These are phyloP conservation scores for Colletotrichum noveboracense DNA, from an alignment of 2,329 filamentous ascomycete species.

Conservation along the genomic window DNA sequence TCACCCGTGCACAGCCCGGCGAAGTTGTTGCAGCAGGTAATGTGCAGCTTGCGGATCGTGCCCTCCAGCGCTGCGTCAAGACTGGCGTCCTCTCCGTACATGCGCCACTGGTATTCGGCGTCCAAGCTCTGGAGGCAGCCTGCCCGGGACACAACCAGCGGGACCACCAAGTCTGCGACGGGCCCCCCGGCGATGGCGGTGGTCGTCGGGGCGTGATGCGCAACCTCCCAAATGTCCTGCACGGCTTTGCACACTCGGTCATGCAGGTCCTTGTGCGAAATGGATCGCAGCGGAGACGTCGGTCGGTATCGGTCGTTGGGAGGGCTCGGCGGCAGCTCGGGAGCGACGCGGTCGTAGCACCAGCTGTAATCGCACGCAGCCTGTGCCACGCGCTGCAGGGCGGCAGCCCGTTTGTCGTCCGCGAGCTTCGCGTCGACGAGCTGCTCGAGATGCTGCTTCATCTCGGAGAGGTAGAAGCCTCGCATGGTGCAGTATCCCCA, in stretches of 20 bases:
- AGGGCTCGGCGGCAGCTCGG: background rate
- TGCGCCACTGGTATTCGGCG: background rate
- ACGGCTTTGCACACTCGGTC: background rate
- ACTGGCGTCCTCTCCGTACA: background rate
- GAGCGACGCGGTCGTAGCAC: background rate
- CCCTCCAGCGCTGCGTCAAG: background rate
- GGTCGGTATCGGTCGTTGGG: background rate
- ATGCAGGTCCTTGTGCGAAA: background rate
- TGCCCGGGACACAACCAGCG: background rate
- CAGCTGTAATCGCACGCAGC: background rate
- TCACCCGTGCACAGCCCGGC: background rate
- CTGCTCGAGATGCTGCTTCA: background rate
- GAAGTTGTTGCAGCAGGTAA: background rate
- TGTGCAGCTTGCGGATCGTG: background rate
- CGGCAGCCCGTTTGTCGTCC: background rate
- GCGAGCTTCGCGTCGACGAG: background rate
- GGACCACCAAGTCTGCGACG: background rate
- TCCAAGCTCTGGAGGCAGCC: background rate
- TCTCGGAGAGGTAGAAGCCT: background rate
- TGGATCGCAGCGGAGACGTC: background rate
- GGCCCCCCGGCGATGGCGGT: background rate
- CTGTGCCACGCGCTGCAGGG: background rate
- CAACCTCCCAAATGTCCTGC: background rate
- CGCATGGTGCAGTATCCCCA: background rate
- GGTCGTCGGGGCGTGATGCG: background rate